Conservation (phyloP, 352 stramenopile species). For the Globisporangium takayamanum region DNA sequence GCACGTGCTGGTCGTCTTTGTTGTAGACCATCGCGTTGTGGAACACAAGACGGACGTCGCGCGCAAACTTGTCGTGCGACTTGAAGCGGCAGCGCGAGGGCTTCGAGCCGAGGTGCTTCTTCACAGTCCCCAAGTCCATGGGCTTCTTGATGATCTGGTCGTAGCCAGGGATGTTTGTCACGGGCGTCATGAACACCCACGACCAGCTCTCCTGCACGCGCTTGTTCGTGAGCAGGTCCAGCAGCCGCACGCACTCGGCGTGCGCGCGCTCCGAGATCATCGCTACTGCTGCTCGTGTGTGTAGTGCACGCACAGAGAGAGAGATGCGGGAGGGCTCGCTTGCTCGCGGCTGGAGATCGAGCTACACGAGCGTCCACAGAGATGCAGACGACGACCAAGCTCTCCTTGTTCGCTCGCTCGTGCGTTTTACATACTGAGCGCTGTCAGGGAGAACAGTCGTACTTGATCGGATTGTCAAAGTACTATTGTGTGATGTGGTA, state of each 20-base stretch:
- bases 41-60: constrained; percentile 80
- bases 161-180: constrained; percentile 60
- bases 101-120: constrained; percentile 68
- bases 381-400: neutral
- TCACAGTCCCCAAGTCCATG: constrained; percentile 78
- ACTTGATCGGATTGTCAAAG: too few relatives aligned
- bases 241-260: constrained; percentile 72
- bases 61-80: constrained; percentile 75
- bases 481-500: neutral
- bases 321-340: neutral
- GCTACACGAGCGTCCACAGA: neutral
- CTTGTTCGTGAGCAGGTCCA: constrained; percentile 74
- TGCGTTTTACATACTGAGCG: neutral
- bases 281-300: neutral
- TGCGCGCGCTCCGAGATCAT: constrained; percentile 76
- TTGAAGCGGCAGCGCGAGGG: constrained; percentile 83
- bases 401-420: neutral
- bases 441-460: too few relatives aligned
- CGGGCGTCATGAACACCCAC: constrained; percentile 80
- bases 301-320: neutral
- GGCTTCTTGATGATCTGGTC: constrained; percentile 70
- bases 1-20: constrained; percentile 68
- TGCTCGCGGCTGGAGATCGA: neutral
- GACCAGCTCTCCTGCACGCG: constrained; percentile 83
- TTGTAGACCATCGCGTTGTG: constrained; percentile 77